Evolutionary conservation across 371 early-diverging fungal genomes (phyloP).

Genomic region (Actinomortierella wolfii): DNA sequence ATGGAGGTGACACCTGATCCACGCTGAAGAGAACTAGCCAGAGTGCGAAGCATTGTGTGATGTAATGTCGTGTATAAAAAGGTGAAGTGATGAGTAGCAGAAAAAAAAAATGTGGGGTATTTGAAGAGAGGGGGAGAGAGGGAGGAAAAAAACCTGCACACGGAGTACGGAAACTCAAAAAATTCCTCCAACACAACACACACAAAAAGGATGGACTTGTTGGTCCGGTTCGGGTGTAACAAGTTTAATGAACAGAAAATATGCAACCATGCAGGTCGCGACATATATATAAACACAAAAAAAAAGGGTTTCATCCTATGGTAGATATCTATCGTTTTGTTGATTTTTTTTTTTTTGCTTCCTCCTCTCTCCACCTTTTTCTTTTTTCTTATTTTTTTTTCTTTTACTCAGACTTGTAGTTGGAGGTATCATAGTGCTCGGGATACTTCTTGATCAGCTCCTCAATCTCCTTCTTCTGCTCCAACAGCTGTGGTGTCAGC

Average conservation of each 20-base stretch:
- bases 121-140: background rate
- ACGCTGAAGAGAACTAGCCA: no score
- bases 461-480: slow-evolving; percentile 81
- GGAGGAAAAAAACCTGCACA: slow-evolving; percentile 4
- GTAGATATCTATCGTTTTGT: no score
- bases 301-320: no score
- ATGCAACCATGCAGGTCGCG: background rate
- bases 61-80: background rate
- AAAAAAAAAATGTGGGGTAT: background rate
- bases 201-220: no score
- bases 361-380: background rate
- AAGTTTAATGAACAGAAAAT: no score
- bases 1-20: no score
- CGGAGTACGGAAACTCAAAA: no score
- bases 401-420: no score
- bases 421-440: slow-evolving; percentile 71
- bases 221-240: no score
- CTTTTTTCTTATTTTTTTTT: no score
- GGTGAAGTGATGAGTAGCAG: background rate
- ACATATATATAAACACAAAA: slow-evolving; percentile 2
- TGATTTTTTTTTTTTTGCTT: background rate
- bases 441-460: slow-evolving; percentile 86
- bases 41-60: slow-evolving; percentile 20
- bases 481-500: slow-evolving; percentile 72
- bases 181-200: no score